A percentile compares a stretch with the other conserved stretches of the same genome.
Conservation (phyloP, 23 red algal species). For the Gracilaria gracilis region DNA sequence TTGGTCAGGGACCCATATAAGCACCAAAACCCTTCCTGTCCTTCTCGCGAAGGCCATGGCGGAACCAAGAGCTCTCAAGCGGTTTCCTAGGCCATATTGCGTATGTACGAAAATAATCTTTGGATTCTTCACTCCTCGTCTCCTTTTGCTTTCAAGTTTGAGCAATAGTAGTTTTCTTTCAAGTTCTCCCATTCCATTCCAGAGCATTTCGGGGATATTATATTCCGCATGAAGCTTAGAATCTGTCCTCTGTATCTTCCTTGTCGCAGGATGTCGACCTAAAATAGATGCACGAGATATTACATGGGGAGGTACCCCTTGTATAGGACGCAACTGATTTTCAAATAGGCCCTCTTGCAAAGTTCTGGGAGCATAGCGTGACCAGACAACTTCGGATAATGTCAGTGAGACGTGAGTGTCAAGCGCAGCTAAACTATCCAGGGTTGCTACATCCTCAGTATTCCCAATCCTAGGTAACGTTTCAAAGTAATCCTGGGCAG, state of each 20-base stretch:
- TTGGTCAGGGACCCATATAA: constrained; percentile 79
- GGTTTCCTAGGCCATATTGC: constrained; percentile 84
- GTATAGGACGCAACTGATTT: constrained; percentile 14
- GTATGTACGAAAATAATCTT: constrained; percentile 76
- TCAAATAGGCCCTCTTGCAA: constrained; percentile 44
- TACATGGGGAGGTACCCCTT: neutral
- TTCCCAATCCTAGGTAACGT: constrained; percentile 49
- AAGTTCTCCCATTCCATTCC: constrained; percentile 54
- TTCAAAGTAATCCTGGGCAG: constrained; percentile 30
- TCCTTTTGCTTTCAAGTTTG: constrained; percentile 50
- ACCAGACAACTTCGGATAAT: constrained; percentile 46
- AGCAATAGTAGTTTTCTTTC: constrained; percentile 52
- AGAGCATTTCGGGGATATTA: constrained; percentile 58
- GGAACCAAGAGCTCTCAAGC: constrained; percentile 76
- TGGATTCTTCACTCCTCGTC: constrained; percentile 43
- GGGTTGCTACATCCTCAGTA: constrained; percentile 53
- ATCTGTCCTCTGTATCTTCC: constrained; percentile 15
- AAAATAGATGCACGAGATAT: constrained; percentile 34
- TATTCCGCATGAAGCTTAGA: constrained; percentile 39
- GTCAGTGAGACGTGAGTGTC: constrained; percentile 59
- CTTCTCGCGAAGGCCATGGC: constrained; percentile 77
- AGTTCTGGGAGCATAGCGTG: constrained; percentile 31
- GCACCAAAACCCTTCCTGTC: constrained; percentile 64
- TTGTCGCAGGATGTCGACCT: constrained; percentile 44
- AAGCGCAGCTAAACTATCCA: constrained; percentile 56